A percentile compares a stretch with the other conserved stretches of the same genome.
Conservation (phyloP, 192 early-diverging fungal genomes). For the Lobosporangium transversale region DNA sequence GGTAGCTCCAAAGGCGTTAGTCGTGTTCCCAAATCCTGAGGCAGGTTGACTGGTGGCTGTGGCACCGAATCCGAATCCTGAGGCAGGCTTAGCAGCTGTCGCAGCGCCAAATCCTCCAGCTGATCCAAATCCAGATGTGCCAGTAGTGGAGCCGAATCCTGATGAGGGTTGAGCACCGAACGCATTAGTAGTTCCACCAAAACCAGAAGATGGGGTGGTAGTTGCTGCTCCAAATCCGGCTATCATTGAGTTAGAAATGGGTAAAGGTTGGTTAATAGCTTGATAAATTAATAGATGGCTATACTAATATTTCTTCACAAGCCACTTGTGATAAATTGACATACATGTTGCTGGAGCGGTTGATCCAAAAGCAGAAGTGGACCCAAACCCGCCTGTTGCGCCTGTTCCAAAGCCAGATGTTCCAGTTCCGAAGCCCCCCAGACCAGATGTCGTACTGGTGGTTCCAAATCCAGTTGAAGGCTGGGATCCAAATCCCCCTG, state of each 20-base stretch:
- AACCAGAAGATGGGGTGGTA: slow-evolving; percentile 48
- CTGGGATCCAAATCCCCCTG: slow-evolving; percentile 28
- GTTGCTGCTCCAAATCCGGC: slow-evolving; percentile 30
- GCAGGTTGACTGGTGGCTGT: slow-evolving; percentile 51
- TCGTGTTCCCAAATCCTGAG: slow-evolving; percentile 51
- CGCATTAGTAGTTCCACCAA: slow-evolving; percentile 53
- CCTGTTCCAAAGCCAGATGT: slow-evolving; percentile 45
- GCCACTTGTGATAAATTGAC: too few relatives aligned
- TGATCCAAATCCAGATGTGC: slow-evolving; percentile 43
- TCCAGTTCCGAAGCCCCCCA: slow-evolving; percentile 33
- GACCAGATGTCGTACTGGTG: slow-evolving; percentile 5
- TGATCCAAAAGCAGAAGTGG: slow-evolving; percentile 48
- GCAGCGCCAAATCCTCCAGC: slow-evolving; percentile 55
- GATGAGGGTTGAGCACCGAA: slow-evolving; percentile 58
- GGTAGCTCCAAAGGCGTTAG: slow-evolving; percentile 57
- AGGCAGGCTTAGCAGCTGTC: slow-evolving; percentile 50
- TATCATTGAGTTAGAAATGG: neutral
- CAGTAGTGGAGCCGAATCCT: slow-evolving; percentile 53
- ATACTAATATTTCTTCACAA: too few relatives aligned
- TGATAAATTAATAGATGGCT: too few relatives aligned
- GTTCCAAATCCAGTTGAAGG: slow-evolving; percentile 39
- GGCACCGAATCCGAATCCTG: slow-evolving; percentile 57
- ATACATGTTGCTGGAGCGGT: slow-evolving; percentile 45
- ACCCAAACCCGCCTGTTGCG: slow-evolving; percentile 40
- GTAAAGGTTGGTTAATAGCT: too few relatives aligned